Percentiles rank a stretch among this genome's conserved stretches.
phyloP scores from a whole-genome alignment of 768 basidiomycete genomes.

The Phlegmacium glaucopus region DNA sequence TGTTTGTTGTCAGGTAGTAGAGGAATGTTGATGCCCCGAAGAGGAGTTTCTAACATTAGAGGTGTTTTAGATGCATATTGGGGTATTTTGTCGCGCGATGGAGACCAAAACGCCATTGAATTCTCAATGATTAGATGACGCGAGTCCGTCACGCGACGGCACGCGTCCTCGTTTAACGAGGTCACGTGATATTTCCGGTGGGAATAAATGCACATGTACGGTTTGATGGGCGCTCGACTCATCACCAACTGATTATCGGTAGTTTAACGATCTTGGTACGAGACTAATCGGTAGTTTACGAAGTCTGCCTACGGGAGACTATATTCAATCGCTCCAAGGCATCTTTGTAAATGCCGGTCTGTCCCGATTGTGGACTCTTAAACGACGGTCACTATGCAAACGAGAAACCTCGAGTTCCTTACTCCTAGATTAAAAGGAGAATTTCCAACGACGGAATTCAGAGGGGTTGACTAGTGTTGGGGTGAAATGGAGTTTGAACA shows the following conservation, averaged over 20 bases:
- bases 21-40: no score
- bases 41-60: no score
- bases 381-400: neutral
- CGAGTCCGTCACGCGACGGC: no score
- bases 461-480: constrained; percentile 1
- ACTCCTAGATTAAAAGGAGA: constrained; percentile 10
- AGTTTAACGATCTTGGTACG: constrained; percentile 49
- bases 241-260: constrained; percentile 48
- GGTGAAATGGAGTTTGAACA: constrained; percentile 1
- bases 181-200: no score
- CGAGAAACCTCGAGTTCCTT: constrained; percentile 6
- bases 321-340: constrained; percentile 76
- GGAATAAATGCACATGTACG: no score
- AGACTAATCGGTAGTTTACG: constrained; percentile 63
- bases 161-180: no score
- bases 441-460: constrained; percentile 15
- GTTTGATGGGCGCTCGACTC: no score
- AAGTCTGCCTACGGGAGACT: constrained; percentile 70
- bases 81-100: no score
- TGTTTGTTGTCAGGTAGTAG: no score
- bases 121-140: no score
- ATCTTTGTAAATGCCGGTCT: constrained; percentile 64
- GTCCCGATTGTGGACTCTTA: constrained; percentile 66
- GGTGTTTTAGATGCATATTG: no score
- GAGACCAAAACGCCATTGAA: no score